These are phyloP conservation scores for Candida tibetensis DNA, from an alignment of 805 yeast genomes.

Conservation along the genomic window DNA sequence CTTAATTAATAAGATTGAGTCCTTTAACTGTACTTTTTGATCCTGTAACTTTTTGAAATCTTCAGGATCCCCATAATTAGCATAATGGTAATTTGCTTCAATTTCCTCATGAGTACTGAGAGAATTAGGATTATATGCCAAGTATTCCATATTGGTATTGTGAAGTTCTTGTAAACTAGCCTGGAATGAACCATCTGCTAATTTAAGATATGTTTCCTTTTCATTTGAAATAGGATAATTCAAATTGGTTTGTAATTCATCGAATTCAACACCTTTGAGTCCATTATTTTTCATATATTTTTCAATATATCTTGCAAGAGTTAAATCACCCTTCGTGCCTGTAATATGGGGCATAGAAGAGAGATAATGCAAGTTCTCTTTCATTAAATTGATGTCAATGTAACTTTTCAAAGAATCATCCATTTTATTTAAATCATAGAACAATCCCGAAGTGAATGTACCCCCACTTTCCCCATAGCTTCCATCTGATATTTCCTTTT, in stretches of 20 bases:
- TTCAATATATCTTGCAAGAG: conserved; percentile 65
- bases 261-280: conserved; percentile 48
- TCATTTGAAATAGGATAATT: conserved; percentile 55
- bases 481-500: conserved; percentile 49
- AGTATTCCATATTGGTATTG: conserved; percentile 28
- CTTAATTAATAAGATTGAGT: conserved; percentile 55
- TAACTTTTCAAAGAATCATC: conserved; percentile 45
- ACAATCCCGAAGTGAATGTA: conserved; percentile 50
- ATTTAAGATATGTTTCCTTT: conserved; percentile 26
- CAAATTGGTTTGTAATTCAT: conserved; percentile 51
- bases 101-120: conserved; percentile 50
- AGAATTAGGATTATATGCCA: conserved; percentile 70
- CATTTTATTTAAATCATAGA: conserved; percentile 58
- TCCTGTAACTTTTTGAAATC: conserved; percentile 50
- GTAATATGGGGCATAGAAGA: conserved; percentile 83
- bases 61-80: conserved; percentile 56
- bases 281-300: conserved; percentile 59
- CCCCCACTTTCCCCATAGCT: conserved; percentile 40
- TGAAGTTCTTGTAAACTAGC: conserved; percentile 40
- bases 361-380: conserved; percentile 65
- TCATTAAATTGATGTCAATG: conserved; percentile 56
- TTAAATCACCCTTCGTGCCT: conserved; percentile 82
- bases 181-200: conserved; percentile 31
- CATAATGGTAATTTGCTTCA: conserved; percentile 56
- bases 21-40: conserved; percentile 39